Evolutionary conservation across 2,329 filamentous ascomycete genomes (phyloP).

Genomic region (Botryotinia globosa): DNA sequence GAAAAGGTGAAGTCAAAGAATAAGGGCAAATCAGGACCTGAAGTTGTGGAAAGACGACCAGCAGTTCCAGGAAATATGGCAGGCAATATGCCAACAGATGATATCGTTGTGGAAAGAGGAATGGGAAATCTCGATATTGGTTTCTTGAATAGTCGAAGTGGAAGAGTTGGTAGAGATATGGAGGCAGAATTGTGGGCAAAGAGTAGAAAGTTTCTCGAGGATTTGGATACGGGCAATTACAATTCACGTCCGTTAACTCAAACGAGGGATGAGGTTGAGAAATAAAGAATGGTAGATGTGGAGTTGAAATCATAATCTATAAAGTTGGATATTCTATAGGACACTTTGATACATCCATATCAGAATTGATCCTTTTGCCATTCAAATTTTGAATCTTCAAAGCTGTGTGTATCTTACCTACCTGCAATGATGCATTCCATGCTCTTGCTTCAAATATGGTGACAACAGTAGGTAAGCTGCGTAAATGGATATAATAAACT

Average conservation of each 20-base stretch:
- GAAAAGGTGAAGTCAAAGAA: constrained; percentile 33
- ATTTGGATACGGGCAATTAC: constrained; percentile 31
- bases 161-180: constrained; percentile 78
- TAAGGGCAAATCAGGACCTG: constrained; percentile 14
- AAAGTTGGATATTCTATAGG: no score
- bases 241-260: constrained; percentile 17
- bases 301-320: background rate
- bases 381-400: background rate
- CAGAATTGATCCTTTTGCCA: background rate
- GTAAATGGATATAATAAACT: background rate
- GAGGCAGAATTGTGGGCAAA: constrained; percentile 75
- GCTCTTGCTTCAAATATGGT: background rate
- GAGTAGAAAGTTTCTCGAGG: constrained; percentile 54
- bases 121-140: constrained; percentile 70
- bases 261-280: constrained; percentile 17
- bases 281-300: constrained; percentile 2
- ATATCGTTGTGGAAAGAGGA: constrained; percentile 44
- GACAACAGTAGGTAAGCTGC: background rate
- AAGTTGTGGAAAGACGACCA: constrained; percentile 1
- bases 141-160: constrained; percentile 82
- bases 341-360: background rate
- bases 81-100: constrained; percentile 19
- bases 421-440: background rate
- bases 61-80: constrained; percentile 4
- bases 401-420: background rate